These are phyloP conservation scores for Pestalotiopsis sp. DNA, from an alignment of 2,329 filamentous ascomycete genomes.

Conservation along the genomic window DNA sequence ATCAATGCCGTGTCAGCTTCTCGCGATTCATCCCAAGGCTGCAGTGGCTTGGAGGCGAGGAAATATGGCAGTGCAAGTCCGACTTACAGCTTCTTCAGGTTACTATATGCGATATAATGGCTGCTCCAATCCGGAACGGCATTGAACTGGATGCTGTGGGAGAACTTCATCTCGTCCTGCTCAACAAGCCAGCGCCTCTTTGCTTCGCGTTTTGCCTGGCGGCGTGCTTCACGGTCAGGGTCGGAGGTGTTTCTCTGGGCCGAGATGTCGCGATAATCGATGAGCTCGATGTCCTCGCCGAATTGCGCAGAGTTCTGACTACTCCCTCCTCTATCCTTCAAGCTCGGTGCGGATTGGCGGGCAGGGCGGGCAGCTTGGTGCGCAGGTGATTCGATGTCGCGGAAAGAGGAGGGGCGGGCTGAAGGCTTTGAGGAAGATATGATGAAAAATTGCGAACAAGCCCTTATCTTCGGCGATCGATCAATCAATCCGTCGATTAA, in stretches of 20 bases:
- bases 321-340: conserved; percentile 14
- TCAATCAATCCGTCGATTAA: not conserved
- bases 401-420: conserved; percentile 33
- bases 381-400: conserved; percentile 23
- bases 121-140: conserved; percentile 99
- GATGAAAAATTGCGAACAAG: conserved; percentile 19
- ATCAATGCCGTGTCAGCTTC: conserved; percentile 13
- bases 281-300: conserved; percentile 33
- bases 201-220: conserved; percentile 52
- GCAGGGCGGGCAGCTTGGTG: conserved; percentile 20
- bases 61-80: not conserved
- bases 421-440: conserved; percentile 26
- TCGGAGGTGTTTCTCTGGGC: conserved; percentile 32
- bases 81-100: conserved; percentile 93
- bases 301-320: not conserved
- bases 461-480: not conserved
- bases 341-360: conserved; percentile 6
- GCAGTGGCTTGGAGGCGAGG: not conserved
- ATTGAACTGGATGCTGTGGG: conserved; percentile 98
- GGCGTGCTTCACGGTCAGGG: conserved; percentile 32
- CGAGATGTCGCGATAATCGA: conserved; percentile 39
- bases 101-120: conserved; percentile 97
- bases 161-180: conserved; percentile 97
- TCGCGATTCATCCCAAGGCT: not conserved
- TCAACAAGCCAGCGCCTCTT: conserved; percentile 74